Conservation (phyloP, 192 early-diverging fungal species). For the Entophlyctis helioformis region DNA sequence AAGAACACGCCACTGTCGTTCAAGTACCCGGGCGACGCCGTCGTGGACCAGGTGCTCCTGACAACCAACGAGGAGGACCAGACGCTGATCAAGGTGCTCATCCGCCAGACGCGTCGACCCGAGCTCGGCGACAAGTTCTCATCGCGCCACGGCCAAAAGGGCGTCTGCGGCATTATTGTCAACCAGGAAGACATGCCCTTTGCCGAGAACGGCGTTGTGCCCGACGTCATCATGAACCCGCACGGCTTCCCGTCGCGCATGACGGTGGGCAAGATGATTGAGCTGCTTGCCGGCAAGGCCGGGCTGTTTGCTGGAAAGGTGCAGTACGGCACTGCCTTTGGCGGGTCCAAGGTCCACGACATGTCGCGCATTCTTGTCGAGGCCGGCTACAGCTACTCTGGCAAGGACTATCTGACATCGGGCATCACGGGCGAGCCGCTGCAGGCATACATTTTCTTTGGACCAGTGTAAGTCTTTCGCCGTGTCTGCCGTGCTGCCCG, state of each 20-base stretch:
- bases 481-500: too few relatives aligned
- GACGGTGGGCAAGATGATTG: constrained; percentile 99
- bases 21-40: constrained; percentile 82
- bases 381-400: constrained; percentile 89
- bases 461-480: too few relatives aligned
- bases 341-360: constrained; percentile 88
- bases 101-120: constrained; percentile 86
- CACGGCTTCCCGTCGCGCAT: constrained; percentile 98
- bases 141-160: constrained; percentile 96
- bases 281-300: constrained; percentile 90
- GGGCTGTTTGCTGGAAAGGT: constrained; percentile 82
- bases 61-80: constrained; percentile 91
- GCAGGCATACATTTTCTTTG: constrained; percentile 92
- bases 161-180: constrained; percentile 93
- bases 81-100: constrained; percentile 76
- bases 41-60: constrained; percentile 82
- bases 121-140: constrained; percentile 98
- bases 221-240: constrained; percentile 99
- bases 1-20: constrained; percentile 67
- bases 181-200: constrained; percentile 98
- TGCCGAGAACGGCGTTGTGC: constrained; percentile 74
- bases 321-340: constrained; percentile 95
- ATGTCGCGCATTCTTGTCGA: constrained; percentile 89
- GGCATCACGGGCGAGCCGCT: constrained; percentile 77
- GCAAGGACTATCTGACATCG: constrained; percentile 92